Evolutionary conservation across 2,329 filamentous ascomycete species (phyloP).

Genomic region (Leptographium flavum): DNA sequence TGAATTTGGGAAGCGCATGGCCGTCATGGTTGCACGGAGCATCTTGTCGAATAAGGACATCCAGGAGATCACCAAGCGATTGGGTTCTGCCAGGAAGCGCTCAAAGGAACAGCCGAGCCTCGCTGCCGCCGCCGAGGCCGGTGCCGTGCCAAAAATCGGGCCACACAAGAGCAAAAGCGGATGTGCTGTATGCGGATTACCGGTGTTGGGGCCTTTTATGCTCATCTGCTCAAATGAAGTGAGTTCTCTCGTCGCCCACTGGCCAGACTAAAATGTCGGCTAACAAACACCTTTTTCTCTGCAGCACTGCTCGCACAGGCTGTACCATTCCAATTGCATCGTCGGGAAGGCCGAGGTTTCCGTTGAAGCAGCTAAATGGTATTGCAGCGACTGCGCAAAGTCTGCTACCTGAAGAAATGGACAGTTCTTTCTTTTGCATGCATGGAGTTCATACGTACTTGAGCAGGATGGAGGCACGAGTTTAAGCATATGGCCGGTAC

Average conservation of each 20-base stretch:
- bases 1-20: slow-evolving; percentile 41
- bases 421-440: neutral
- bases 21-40: slow-evolving; percentile 34
- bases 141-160: slow-evolving; percentile 7
- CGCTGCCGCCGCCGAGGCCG: neutral
- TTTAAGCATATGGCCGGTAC: neutral
- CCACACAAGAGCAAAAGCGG: slow-evolving; percentile 28
- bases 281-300: neutral
- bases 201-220: slow-evolving; percentile 31
- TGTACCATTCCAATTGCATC: slow-evolving; percentile 37
- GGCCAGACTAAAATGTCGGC: neutral
- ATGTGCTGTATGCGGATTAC: slow-evolving; percentile 32
- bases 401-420: neutral
- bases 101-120: slow-evolving; percentile 10
- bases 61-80: slow-evolving; percentile 23
- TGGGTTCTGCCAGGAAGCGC: slow-evolving; percentile 16
- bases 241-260: neutral
- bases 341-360: slow-evolving; percentile 20
- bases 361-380: slow-evolving; percentile 19
- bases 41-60: slow-evolving; percentile 30
- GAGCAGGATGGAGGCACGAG: neutral
- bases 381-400: slow-evolving; percentile 26
- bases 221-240: slow-evolving; percentile 37
- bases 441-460: neutral
- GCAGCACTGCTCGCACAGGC: slow-evolving; percentile 26